Conservation (phyloP, 345 rosid genomes). For the Excoecaria agallocha region DNA sequence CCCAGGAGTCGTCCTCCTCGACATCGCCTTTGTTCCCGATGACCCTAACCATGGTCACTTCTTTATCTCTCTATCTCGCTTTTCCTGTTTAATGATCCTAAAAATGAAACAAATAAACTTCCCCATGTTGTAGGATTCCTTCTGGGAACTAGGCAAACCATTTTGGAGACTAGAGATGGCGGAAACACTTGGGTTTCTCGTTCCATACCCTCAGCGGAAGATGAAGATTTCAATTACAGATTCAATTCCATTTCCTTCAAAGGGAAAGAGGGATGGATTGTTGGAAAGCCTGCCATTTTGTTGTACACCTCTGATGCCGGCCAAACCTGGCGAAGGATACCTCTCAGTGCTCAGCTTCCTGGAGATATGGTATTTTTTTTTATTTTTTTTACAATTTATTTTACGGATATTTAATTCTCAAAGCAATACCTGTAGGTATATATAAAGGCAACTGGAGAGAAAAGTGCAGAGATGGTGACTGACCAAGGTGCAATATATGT, state of each 20-base stretch:
- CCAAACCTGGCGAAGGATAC: conserved; percentile 79
- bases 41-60: conserved; percentile 57
- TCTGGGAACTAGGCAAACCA: conserved; percentile 80
- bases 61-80: neutral
- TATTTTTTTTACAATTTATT: neutral
- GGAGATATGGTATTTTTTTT: conserved; percentile 69
- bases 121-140: conserved; percentile 51
- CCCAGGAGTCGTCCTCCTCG: conserved; percentile 94
- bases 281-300: conserved; percentile 87
- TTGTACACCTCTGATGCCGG: conserved; percentile 78
- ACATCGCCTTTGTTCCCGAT: conserved; percentile 83
- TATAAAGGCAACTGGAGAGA: conserved; percentile 85
- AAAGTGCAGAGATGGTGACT: conserved; percentile 97
- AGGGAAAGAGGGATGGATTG: conserved; percentile 96
- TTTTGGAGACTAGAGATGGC: conserved; percentile 86
- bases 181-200: conserved; percentile 78
- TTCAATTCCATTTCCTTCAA: conserved; percentile 82
- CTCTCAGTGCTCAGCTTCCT: conserved; percentile 87
- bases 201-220: conserved; percentile 87
- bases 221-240: conserved; percentile 93
- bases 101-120: neutral
- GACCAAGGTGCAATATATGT: conserved; percentile 92
- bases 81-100: too few relatives aligned
- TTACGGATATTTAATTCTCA: neutral
- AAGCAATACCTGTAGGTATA: conserved; percentile 52